Conservation (phyloP, 805 yeast genomes). For the Candida krabiensis region DNA sequence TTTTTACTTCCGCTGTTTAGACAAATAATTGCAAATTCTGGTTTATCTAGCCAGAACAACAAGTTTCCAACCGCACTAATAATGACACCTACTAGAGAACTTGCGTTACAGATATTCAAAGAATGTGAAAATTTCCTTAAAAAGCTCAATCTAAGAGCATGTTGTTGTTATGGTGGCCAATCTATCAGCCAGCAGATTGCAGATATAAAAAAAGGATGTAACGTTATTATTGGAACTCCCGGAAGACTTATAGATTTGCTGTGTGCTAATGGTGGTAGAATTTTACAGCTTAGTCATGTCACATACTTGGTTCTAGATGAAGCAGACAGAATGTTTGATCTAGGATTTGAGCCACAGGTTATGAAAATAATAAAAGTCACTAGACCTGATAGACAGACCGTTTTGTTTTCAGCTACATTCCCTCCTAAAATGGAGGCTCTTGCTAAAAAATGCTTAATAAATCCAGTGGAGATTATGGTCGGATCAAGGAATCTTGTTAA, state of each 20-base stretch:
- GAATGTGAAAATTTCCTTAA: constrained; percentile 62
- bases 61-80: constrained; percentile 79
- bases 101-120: constrained; percentile 78
- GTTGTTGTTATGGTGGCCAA: constrained; percentile 92
- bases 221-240: constrained; percentile 89
- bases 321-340: constrained; percentile 94
- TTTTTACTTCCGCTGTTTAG: constrained; percentile 82
- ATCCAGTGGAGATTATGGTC: constrained; percentile 75
- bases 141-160: constrained; percentile 48
- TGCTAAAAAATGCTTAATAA: constrained; percentile 61
- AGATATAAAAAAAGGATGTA: constrained; percentile 72
- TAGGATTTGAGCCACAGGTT: constrained; percentile 97
- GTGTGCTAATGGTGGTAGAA: constrained; percentile 78
- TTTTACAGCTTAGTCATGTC: constrained; percentile 63
- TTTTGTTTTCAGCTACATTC: constrained; percentile 91
- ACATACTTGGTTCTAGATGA: constrained; percentile 91
- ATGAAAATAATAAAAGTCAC: constrained; percentile 72
- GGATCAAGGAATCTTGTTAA: constrained; percentile 83
- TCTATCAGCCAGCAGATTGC: constrained; percentile 81
- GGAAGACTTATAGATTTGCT: constrained; percentile 90
- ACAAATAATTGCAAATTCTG: constrained; percentile 70
- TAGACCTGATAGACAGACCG: constrained; percentile 86
- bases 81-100: constrained; percentile 89
- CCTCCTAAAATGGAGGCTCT: constrained; percentile 75
- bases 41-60: constrained; percentile 41